Evolutionary conservation across 2,329 filamentous ascomycete species (phyloP).

Genomic region (Phyllosticta capitalensis): DNA sequence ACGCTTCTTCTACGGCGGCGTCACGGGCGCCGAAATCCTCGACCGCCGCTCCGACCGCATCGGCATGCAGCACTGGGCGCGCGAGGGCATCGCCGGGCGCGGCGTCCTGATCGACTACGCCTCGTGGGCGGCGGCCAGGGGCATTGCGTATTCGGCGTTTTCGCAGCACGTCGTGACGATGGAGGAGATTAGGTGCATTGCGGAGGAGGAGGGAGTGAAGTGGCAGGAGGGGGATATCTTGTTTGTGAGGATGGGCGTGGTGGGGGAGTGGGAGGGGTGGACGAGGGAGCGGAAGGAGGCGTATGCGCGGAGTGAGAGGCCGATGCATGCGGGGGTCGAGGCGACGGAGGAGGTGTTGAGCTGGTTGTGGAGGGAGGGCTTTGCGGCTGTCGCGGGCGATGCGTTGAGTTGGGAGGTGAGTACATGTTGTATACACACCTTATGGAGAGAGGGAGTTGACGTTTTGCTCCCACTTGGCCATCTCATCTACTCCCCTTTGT

Average conservation of each 20-base stretch:
- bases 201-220: constrained; percentile 10
- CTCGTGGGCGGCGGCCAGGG: neutral
- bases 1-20: constrained; percentile 17
- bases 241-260: constrained; percentile 31
- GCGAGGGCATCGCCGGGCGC: constrained; percentile 9
- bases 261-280: constrained; percentile 22
- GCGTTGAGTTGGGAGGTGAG: constrained; percentile 36
- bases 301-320: constrained; percentile 18
- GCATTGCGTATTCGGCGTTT: constrained; percentile 5
- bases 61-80: constrained; percentile 10
- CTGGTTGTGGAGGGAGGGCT: constrained; percentile 40
- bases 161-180: constrained; percentile 12
- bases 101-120: constrained; percentile 10
- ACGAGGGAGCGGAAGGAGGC: constrained; percentile 16
- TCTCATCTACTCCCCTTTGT: neutral
- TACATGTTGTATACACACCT: neutral
- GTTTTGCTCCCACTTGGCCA: neutral
- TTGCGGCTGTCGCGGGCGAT: constrained; percentile 38
- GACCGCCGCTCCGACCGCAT: constrained; percentile 13
- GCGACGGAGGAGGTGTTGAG: constrained; percentile 24
- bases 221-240: constrained; percentile 19
- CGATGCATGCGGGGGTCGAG: constrained; percentile 33
- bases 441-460: neutral
- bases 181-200: constrained; percentile 12
- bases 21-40: constrained; percentile 15